phyloP scores from a whole-genome alignment of 306 rosid genomes.

The Cucumis hystrix region DNA sequence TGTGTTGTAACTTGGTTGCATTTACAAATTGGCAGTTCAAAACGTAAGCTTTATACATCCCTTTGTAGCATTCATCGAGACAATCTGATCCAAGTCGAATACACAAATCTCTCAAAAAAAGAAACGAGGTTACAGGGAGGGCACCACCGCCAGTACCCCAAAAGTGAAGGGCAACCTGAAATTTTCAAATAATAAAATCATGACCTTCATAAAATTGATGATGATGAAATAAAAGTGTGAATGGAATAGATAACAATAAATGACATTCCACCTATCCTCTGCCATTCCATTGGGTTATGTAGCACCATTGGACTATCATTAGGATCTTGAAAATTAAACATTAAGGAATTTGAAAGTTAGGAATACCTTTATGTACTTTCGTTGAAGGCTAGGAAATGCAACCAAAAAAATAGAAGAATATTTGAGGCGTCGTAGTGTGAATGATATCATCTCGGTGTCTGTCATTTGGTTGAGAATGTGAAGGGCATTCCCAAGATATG shows the following conservation, averaged over 20 bases:
- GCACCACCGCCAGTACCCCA: conserved; percentile 98
- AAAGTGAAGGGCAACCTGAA: conserved; percentile 81
- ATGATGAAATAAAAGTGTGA: background rate
- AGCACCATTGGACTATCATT: background rate
- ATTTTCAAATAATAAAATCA: background rate
- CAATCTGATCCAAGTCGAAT: conserved; percentile 81
- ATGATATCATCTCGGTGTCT: conserved; percentile 80
- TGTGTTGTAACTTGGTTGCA: conserved; percentile 66
- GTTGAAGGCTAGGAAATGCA: conserved; percentile 75
- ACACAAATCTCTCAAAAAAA: conserved; percentile 70
- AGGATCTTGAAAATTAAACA: conserved; percentile 11
- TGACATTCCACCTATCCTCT: background rate
- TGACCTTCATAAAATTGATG: background rate
- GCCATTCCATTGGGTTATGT: background rate
- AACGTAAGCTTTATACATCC: conserved; percentile 89
- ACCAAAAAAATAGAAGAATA: conserved; percentile 65
- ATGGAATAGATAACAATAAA: background rate
- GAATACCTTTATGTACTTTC: conserved; percentile 79
- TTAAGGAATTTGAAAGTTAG: background rate
- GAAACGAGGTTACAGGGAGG: conserved; percentile 61
- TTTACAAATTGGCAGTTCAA: conserved; percentile 85
- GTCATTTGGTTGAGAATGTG: conserved; percentile 96
- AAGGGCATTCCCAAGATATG: conserved; percentile 88
- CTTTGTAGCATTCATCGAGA: conserved; percentile 74
- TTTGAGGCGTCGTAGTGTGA: conserved; percentile 66